Base-by-base conservation (phyloP, 169 alveolate genomes). In the Cryptosporidium muris region DNA sequence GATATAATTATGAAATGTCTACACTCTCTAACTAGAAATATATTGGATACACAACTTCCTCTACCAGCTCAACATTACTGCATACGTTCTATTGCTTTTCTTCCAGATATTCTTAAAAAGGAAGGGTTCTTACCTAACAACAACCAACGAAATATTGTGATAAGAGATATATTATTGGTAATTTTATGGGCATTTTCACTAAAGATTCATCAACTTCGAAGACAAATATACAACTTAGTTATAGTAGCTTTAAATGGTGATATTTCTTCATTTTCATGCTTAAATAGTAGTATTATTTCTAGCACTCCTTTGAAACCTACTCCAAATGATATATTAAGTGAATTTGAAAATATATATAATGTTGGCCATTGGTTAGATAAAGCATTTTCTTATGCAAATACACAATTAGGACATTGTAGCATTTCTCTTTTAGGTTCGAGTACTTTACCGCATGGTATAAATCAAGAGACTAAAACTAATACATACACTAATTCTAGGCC, bases 51-150 rank as follows among this genome's bases (percentile, higher is more conserved):
- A 36, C 56, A 66, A 4, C 85, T 74, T 45, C 85, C 85, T 38
- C 60, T 74, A 54, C 85, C 85, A 36, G 85, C 85, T 16, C 85
- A 74, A 74, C 85, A 74, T 42, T 74, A 74, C 60, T 74, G 85
- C 51, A 74, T 74, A 34, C 40, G 85, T 58, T 74, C 85, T 14
- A 54, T 49, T 16, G 85, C 85, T 45, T 74, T 74, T 58, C 16
- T 74, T 58, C 85, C 85, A 40, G 85, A 74, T 47, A 74, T 74
- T 53, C 60, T 74, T 11, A 74, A 74, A 12, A 74, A 60, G 45
- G 85, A 74, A 36, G 68, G 68, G 34, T 74, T 74, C 37, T 45
- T 74, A 45, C 60, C 85, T 8, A 52, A 64, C 38, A 74, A 45
- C 45, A 74, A 60, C 45, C 85, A 74, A 43, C 54, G 67, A 58